These are phyloP conservation scores for Echium plantagineum DNA, from an alignment of 257 asterid species.

Conservation along the genomic window DNA sequence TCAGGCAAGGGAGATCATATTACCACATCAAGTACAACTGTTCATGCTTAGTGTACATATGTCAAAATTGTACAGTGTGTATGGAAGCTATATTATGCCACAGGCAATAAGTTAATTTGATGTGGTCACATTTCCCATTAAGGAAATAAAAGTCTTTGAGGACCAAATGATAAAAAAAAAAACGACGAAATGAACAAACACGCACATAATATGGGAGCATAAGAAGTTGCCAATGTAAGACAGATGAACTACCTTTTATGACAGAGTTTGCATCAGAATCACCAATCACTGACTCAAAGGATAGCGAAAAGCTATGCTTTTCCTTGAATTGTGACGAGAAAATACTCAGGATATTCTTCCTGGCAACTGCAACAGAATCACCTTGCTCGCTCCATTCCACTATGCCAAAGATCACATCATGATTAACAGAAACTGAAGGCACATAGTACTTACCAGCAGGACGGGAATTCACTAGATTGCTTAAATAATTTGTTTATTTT, in stretches of 20 bases:
- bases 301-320: slow-evolving; percentile 35
- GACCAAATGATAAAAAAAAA: background rate
- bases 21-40: too few relatives aligned
- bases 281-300: slow-evolving; percentile 42
- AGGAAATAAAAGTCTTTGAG: background rate
- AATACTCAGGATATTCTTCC: slow-evolving; percentile 50
- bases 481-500: too few relatives aligned
- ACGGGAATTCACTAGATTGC: background rate
- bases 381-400: slow-evolving; percentile 82
- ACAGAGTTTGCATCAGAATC: slow-evolving; percentile 37
- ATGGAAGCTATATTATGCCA: too few relatives aligned
- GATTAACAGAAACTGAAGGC: background rate
- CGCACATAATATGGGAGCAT: background rate
- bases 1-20: too few relatives aligned
- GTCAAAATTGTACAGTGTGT: too few relatives aligned
- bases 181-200: slow-evolving; percentile 5
- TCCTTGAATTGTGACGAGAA: slow-evolving; percentile 52
- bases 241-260: slow-evolving; percentile 27
- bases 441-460: background rate
- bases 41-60: too few relatives aligned
- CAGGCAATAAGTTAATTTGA: too few relatives aligned
- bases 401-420: slow-evolving; percentile 24
- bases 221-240: background rate
- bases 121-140: too few relatives aligned
- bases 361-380: slow-evolving; percentile 57